Evolutionary conservation across 1,284 basidiomycete genomes (phyloP), one percentile per base, ranked within the genome.

Genomic region (Thelephora terrestris): DNA sequence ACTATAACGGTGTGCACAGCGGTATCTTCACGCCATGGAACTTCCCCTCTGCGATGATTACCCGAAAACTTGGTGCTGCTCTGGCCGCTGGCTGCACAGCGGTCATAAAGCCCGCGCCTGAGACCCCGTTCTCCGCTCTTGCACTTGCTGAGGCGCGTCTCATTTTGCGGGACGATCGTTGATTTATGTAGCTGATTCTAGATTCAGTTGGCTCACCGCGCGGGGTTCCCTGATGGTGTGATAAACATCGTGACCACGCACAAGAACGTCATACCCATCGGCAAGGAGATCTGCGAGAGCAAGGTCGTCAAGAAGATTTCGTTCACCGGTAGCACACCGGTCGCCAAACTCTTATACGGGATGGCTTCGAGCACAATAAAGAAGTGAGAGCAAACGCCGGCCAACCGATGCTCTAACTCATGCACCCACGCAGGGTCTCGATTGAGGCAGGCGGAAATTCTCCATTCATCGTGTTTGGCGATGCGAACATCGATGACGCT

Each of bases 401-500:
- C 5, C 10, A n/a, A 35, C 2, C 21, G 10, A n/a, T 18, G 20
- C 17, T 44, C 47, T 45, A 45, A 39, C 24, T 46, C 16, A 35
- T 20, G 51, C 45, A 18, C 43, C 45, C 47, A 23, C 39, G 37
- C 52, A 89, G 85, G 61, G 71, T 92, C 27, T 90, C 89, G 0
- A 69, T 94, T 47, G 91, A 94, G 64, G 87, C 85, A 40, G 88
- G 84, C 10, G 94, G 94, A 44, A 98, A 95, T 54, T 79, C 91
- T 0, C 87, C 93, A 0, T 95, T 95, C 67, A 95, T 96, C 55
- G 91, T 99, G 7, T 99, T 99, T 62, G 89, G 93, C 52, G 96
- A 99, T 60, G 94, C 94, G 0, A 85, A 99, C 62, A 76, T 99
- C 47, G 89, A 93, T 52, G 83, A 85, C 47, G 96, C 96, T 23